Evolutionary conservation across 345 rosid genomes (phyloP), one percentile per base, ranked within the genome.

Genomic region (Triadica sebifera): DNA sequence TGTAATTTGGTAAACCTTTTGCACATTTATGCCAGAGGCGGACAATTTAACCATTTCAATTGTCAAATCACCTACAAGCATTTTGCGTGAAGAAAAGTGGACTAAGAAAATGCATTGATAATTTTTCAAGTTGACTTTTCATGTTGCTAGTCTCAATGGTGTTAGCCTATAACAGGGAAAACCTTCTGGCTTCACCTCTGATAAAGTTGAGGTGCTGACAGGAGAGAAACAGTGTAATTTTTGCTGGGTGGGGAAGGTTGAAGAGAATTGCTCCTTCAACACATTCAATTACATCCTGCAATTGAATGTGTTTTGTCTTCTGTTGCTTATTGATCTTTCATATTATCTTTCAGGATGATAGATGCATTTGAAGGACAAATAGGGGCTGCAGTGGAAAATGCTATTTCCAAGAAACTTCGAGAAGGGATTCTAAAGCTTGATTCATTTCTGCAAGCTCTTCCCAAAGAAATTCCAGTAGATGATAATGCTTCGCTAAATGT

Each of bases 381-480:
- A 60, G 85, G 85, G 34, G 80, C 96, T 63, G 92, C 93, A 69
- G 98, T 95, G 56, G 98, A 95, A 86, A 89, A 73, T 74, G 88
- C 98, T 5, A 90, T 95, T 67, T 55, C 91, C 56, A 86, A 84
- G 77, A 88, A 91, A 74, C 94, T 95, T 17, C 75, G 68, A 72
- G 92, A 95, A 75, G 97, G 93, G 76, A 87, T 89, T 67, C 75
- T 85, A 71, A 87, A 89, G 69, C 96, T 95, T 73, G 95, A 92
- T 83, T 84, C 90, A 8, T 83, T 89, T 78, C 81, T 95, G 58
- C 91, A 87, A 72, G 69, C 81, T 77, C 91, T 95, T 82, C 99
- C 99, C 17, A 92, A 91, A 79, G 97, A 89, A 80, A 87, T 95
- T 74, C 91, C 90, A 3, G 91, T 95, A 56, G 99, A 93, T 84